A percentile compares a stretch with the other conserved stretches of the same genome.
Evolutionary conservation across 345 rosid species (phyloP).

Genomic region (Durio zibethinus): DNA sequence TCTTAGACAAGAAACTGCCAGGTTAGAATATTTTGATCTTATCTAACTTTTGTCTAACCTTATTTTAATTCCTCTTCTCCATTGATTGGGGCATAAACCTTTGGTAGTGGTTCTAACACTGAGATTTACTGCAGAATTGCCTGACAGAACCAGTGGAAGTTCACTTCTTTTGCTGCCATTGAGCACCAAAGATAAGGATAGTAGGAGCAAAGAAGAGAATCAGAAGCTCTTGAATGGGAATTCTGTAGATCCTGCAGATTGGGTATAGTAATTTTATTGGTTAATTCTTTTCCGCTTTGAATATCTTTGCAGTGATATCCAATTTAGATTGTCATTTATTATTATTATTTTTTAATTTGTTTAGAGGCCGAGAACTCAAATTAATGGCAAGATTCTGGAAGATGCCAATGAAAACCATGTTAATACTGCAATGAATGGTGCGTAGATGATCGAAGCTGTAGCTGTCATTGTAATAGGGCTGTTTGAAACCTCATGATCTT

Average conservation of each 20-base stretch:
- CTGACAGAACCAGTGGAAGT: conserved; percentile 56
- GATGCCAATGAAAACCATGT: conserved; percentile 57
- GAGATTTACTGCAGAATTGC: conserved; percentile 57
- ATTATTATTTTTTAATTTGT: conserved; percentile 3
- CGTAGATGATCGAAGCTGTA: conserved; percentile 37
- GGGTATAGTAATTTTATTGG: conserved; percentile 45
- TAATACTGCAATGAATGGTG: conserved; percentile 68
- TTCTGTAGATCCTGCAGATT: conserved; percentile 73
- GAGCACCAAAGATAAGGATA: conserved; percentile 60
- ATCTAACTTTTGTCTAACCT: not conserved
- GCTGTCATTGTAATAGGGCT: conserved; percentile 2
- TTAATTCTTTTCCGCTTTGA: not conserved
- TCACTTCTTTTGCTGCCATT: conserved; percentile 61
- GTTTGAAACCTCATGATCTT: conserved; percentile 2
- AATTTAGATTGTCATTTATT: not conserved
- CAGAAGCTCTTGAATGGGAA: conserved; percentile 95
- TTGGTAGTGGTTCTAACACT: conserved; percentile 16
- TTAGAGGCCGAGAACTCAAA: conserved; percentile 78
- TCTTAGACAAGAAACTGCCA: conserved; percentile 95
- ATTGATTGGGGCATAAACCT: not conserved
- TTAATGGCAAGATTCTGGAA: conserved; percentile 74
- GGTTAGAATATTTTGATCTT: conserved; percentile 43
- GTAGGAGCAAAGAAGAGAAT: conserved; percentile 76
- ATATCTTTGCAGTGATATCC: not conserved
- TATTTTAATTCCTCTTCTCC: not conserved